A percentile compares a stretch with the other conserved stretches of the same genome.
Evolutionary conservation across 108 stramenopile species (phyloP).

Genomic region (Skeletonema menzelii): DNA sequence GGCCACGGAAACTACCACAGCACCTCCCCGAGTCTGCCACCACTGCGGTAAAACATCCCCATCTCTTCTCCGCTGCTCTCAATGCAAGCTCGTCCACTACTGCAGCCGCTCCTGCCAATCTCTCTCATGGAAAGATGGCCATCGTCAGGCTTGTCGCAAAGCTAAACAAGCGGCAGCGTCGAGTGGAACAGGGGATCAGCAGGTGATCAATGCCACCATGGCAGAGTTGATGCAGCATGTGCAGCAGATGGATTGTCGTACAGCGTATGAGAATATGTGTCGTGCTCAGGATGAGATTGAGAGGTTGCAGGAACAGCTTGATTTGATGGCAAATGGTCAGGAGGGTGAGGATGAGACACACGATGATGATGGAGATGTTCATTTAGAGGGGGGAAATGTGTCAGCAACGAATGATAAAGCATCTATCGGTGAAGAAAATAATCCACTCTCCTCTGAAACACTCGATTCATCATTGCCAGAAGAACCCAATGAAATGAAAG

Average conservation of each 20-base stretch:
- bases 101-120: constrained; percentile 40
- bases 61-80: constrained; percentile 36
- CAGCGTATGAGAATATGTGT: constrained; percentile 42
- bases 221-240: constrained; percentile 20
- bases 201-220: background rate
- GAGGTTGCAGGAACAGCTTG: no score
- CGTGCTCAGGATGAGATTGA: constrained; percentile 3
- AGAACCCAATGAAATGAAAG: background rate
- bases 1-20: background rate
- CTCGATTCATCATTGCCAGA: background rate
- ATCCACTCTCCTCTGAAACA: background rate
- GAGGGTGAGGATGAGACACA: background rate
- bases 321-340: background rate
- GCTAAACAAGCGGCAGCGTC: background rate
- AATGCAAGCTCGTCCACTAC: constrained; percentile 39
- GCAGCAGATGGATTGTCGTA: constrained; percentile 17
- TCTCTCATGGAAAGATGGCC: constrained; percentile 24
- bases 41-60: constrained; percentile 33
- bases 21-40: constrained; percentile 6
- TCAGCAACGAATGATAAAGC: background rate
- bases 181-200: background rate
- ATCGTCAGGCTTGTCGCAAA: constrained; percentile 24
- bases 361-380: background rate
- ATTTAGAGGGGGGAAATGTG: background rate
- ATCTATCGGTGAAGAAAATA: background rate